phyloP scores from a whole-genome alignment of 192 early-diverging fungal genomes.

The Lobulomyces angularis region DNA sequence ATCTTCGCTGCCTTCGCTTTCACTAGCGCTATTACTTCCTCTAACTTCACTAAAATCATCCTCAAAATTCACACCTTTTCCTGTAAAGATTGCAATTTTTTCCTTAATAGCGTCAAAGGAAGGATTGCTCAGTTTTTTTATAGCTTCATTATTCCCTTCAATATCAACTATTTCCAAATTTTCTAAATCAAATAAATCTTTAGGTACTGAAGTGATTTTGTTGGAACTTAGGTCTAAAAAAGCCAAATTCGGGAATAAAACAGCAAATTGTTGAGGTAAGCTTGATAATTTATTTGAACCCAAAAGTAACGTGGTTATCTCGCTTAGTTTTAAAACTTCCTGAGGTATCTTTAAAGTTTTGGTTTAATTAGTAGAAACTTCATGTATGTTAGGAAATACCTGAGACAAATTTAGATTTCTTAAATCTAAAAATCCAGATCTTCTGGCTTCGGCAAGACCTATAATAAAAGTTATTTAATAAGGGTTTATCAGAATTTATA shows the following conservation, averaged over 20 bases:
- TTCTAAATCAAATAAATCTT: conserved; percentile 13
- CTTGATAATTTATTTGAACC: conserved; percentile 22
- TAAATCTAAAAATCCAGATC: conserved; percentile 26
- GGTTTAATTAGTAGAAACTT: no score
- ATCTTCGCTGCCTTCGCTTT: no score
- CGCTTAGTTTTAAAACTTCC: not conserved
- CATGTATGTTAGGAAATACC: no score
- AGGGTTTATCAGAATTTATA: no score
- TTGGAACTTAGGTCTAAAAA: conserved; percentile 29
- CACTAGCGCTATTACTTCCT: no score
- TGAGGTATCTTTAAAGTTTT: no score
- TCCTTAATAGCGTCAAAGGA: conserved; percentile 17
- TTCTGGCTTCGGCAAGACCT: conserved; percentile 21
- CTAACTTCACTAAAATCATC: no score
- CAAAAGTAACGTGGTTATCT: not conserved
- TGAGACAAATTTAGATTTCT: conserved; percentile 14
- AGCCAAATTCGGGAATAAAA: conserved; percentile 19
- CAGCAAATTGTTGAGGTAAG: conserved; percentile 18
- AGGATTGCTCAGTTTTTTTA: conserved; percentile 9
- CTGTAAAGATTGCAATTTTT: conserved; percentile 12
- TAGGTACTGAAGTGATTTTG: conserved; percentile 15
- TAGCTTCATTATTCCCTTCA: conserved; percentile 19
- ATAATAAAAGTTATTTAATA: no score
- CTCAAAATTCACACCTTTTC: no score
- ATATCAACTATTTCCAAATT: conserved; percentile 30